phyloP scores from a whole-genome alignment of 108 stramenopile genomes.

The Cyclotella atomus region DNA sequence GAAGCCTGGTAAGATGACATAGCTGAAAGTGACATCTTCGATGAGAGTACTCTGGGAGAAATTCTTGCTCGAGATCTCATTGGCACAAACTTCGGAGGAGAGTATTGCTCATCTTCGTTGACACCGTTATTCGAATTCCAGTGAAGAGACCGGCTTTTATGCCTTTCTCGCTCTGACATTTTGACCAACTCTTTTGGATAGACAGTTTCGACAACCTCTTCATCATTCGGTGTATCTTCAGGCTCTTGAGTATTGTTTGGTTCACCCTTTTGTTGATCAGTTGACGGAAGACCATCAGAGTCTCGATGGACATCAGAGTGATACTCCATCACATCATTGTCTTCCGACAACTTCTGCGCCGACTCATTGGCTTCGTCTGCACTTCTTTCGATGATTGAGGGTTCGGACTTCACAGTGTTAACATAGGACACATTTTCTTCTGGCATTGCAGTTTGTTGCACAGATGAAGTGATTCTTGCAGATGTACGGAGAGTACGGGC shows the following conservation, averaged over 20 bases:
- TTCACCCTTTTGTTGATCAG: background rate
- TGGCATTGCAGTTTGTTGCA: too few species aligned
- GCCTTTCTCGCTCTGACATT: conserved; percentile 23
- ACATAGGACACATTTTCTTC: too few species aligned
- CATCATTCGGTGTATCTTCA: background rate
- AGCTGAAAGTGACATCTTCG: conserved; percentile 4
- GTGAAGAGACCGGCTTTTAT: conserved; percentile 5
- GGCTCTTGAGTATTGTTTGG: background rate
- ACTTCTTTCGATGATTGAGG: too few species aligned
- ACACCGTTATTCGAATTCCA: conserved; percentile 28
- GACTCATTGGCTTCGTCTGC: too few species aligned
- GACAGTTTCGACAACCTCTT: background rate
- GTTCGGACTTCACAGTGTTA: too few species aligned
- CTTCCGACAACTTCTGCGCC: too few species aligned
- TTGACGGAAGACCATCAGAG: background rate
- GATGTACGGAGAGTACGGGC: background rate
- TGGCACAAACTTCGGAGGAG: background rate
- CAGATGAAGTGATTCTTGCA: background rate
- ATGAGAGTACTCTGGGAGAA: background rate
- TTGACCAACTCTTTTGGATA: conserved; percentile 1
- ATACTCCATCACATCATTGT: too few species aligned
- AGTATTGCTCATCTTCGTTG: conserved; percentile 20
- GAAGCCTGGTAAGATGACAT: conserved; percentile 5
- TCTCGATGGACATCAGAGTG: too few species aligned
- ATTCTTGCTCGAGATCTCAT: conserved; percentile 6